These are phyloP conservation scores for Russula brevipes DNA, from an alignment of 768 basidiomycete species.

Conservation along the genomic window DNA sequence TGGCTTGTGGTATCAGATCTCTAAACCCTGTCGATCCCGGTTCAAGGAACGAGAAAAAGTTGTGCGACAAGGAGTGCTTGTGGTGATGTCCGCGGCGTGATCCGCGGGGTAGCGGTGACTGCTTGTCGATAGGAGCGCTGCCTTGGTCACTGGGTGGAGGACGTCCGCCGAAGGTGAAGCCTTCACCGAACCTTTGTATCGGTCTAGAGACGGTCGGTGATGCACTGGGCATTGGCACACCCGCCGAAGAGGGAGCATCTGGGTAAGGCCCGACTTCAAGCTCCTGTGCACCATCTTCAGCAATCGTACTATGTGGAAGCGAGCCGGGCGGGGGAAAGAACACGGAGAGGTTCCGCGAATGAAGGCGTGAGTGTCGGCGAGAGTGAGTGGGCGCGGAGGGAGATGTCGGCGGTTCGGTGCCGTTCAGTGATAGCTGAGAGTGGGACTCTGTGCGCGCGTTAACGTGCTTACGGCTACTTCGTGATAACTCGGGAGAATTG, in stretches of 20 bases:
- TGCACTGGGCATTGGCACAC: constrained; percentile 35
- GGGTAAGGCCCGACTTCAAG: constrained; percentile 36
- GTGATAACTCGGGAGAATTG: constrained; percentile 11
- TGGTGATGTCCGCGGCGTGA: constrained; percentile 77
- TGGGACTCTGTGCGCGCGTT: constrained; percentile 18
- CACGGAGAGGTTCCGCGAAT: constrained; percentile 87
- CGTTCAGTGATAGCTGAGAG: constrained; percentile 13
- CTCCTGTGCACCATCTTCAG: constrained; percentile 62
- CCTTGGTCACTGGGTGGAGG: constrained; percentile 36
- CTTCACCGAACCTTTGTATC: constrained; percentile 43
- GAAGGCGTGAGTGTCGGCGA: constrained; percentile 62
- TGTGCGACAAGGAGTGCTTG: constrained; percentile 90
- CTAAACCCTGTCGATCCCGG: constrained; percentile 43
- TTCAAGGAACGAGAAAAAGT: constrained; percentile 93
- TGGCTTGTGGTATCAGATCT: constrained; percentile 53
- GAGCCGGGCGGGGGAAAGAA: constrained; percentile 84
- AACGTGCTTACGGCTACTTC: background rate
- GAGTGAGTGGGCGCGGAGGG: constrained; percentile 31
- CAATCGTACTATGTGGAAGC: constrained; percentile 52
- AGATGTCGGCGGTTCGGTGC: constrained; percentile 18
- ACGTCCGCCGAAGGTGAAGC: constrained; percentile 62
- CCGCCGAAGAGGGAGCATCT: constrained; percentile 3
- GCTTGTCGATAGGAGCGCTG: constrained; percentile 23
- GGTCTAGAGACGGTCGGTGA: constrained; percentile 38
- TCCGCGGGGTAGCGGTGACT: constrained; percentile 32